These are phyloP conservation scores for Eryngium alpinum DNA, from an alignment of 140 eudicot species.

Conservation along the genomic window DNA sequence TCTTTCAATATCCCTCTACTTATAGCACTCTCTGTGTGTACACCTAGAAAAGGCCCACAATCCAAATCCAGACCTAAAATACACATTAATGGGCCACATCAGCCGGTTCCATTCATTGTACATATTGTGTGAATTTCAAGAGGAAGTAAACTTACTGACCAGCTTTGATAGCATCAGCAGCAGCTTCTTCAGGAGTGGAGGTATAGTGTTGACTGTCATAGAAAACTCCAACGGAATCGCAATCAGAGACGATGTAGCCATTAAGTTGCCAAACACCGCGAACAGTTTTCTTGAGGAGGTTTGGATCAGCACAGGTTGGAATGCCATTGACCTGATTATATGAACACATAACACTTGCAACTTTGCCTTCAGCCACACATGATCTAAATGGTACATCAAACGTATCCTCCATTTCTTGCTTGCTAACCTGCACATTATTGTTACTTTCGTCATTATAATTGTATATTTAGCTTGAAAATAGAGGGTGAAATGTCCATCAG, in stretches of 20 bases:
- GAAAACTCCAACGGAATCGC: conserved; percentile 79
- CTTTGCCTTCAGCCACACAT: conserved; percentile 73
- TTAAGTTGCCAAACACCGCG: conserved; percentile 73
- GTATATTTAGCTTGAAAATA: too few relatives aligned
- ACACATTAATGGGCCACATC: background rate
- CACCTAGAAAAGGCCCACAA: conserved; percentile 62
- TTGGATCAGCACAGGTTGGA: conserved; percentile 86
- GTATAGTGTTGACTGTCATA: conserved; percentile 68
- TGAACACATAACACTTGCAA: conserved; percentile 85
- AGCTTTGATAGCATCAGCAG: conserved; percentile 83
- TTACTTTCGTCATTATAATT: too few relatives aligned
- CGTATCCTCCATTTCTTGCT: conserved; percentile 71
- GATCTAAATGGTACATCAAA: conserved; percentile 72
- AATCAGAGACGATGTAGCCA: conserved; percentile 85
- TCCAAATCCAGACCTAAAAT: conserved; percentile 79
- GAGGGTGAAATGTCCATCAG: too few relatives aligned
- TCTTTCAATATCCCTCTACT: conserved; percentile 54
- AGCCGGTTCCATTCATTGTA: background rate
- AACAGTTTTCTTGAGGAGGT: conserved; percentile 63
- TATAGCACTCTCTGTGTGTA: conserved; percentile 62
- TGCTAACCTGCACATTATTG: conserved; percentile 66
- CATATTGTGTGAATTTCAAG: too few relatives aligned
- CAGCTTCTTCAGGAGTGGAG: conserved; percentile 82
- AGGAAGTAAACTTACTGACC: conserved; percentile 27
- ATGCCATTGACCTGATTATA: conserved; percentile 85